Evolutionary conservation across 1,139 yeast species (phyloP), one percentile per base, ranked within the genome.

Genomic region (Yamadazyma sp.): DNA sequence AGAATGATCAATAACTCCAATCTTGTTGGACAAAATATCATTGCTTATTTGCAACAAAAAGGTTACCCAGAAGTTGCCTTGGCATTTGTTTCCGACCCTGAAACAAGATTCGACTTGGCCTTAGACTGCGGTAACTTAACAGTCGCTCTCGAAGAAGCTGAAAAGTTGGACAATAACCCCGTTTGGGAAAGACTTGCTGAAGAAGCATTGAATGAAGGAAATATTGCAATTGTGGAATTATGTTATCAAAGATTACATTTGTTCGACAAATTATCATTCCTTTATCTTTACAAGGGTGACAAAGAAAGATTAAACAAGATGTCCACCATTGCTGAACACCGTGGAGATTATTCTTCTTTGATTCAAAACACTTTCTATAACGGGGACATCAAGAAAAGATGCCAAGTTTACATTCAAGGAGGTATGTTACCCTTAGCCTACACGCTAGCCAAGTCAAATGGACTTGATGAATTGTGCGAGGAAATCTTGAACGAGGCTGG

Each of bases 31-130:
- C 97, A 94, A 67, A 89, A 90, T 61, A 92, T 94, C 56, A 90
- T 94, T 60, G 92, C 95, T 6, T 94, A 92, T 62, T 75, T 94
- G 56, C 96, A 94, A 61, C 85, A 90, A 71, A 82, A 88, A 59
- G 99, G 98, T 2, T 92, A 85, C 61, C 97, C 98, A 13, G 96
- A 87, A 61, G 74, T 78, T 47, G 98, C 99, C 2, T 74, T 94
- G 45, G 97, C 92, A 61, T 94, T 94, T 60, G 98, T 94, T 42
- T 85, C 88, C 64, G 98, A 94, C 61, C 86, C 97, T 6, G 96
- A 90, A 61, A 88, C 97, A 24, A 80, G 96, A 64, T 92, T 94
- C 57, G 98, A 92, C 52, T 75, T 94, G 53, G 97, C 98, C 21
- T 73, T 92, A 48, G 97, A 92, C 66, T 87, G 96, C 57, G 92